phyloP scores from a whole-genome alignment of 192 early-diverging fungal species.

The Gonapodya prolifera region DNA sequence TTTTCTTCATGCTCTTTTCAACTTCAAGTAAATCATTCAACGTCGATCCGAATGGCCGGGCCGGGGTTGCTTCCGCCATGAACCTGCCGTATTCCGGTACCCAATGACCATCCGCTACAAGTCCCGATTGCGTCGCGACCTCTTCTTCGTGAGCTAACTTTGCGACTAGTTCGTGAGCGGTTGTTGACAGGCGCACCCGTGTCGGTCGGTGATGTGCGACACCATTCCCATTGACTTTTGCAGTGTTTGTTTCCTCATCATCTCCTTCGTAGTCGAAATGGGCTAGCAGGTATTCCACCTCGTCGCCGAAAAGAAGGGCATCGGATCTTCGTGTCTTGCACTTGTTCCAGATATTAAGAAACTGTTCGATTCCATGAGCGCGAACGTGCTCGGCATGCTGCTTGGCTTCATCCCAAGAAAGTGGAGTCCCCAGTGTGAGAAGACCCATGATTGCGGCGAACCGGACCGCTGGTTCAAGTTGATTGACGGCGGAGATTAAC shows the following conservation, averaged over 20 bases:
- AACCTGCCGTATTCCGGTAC: conserved; percentile 92
- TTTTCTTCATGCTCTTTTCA: conserved; percentile 73
- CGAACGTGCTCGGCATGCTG: conserved; percentile 76
- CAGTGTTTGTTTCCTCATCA: neutral
- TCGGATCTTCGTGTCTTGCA: conserved; percentile 71
- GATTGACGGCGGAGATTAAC: too few relatives aligned
- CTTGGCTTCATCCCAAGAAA: conserved; percentile 86
- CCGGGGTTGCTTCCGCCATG: conserved; percentile 95
- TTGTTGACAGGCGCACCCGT: conserved; percentile 61
- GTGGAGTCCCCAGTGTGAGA: conserved; percentile 85
- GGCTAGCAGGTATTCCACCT: conserved; percentile 84
- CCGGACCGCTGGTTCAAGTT: too few relatives aligned
- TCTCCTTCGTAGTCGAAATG: conserved; percentile 51
- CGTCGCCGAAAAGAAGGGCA: conserved; percentile 88
- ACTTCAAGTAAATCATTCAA: conserved; percentile 68
- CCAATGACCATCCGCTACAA: conserved; percentile 62
- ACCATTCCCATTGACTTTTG: neutral
- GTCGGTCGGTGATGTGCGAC: neutral
- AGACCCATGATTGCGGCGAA: conserved; percentile 77
- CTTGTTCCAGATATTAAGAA: conserved; percentile 71
- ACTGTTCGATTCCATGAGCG: conserved; percentile 84
- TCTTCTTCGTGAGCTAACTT: conserved; percentile 60
- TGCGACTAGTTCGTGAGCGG: conserved; percentile 67
- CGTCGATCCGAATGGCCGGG: conserved; percentile 73
- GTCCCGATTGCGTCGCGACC: conserved; percentile 32